A percentile compares a stretch with the other conserved stretches of the same genome.
phyloP scores from a whole-genome alignment of 371 early-diverging fungal genomes.

The Mucor mucedo region DNA sequence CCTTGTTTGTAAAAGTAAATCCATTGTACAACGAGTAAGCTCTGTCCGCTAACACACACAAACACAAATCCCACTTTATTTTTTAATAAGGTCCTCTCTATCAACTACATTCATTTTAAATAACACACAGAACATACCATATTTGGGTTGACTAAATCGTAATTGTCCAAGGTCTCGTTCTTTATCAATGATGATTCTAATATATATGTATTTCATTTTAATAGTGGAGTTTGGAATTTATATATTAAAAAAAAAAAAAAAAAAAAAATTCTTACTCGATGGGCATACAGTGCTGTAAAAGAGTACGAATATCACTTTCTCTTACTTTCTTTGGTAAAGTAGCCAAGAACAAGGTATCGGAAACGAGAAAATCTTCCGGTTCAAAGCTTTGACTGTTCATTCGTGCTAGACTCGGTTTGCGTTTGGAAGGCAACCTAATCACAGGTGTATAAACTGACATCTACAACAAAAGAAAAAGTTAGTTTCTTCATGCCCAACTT shows the following conservation, averaged over 20 bases:
- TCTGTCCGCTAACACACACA: slow-evolving; percentile 37
- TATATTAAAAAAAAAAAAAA: slow-evolving; percentile 10
- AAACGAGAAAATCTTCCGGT: slow-evolving; percentile 36
- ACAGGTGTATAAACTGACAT: slow-evolving; percentile 49
- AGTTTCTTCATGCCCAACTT: neutral
- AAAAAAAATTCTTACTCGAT: slow-evolving; percentile 39
- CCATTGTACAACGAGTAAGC: slow-evolving; percentile 47
- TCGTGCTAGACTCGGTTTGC: slow-evolving; percentile 38
- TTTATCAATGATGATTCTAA: slow-evolving; percentile 29
- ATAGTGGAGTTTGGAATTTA: slow-evolving; percentile 6
- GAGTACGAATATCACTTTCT: slow-evolving; percentile 44
- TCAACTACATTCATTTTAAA: no score
- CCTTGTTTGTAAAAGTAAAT: slow-evolving; percentile 39
- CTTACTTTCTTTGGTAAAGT: slow-evolving; percentile 35
- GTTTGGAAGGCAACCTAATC: slow-evolving; percentile 42
- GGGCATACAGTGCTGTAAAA: slow-evolving; percentile 51
- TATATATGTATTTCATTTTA: slow-evolving; percentile 5
- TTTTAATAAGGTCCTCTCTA: neutral
- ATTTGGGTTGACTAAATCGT: slow-evolving; percentile 31
- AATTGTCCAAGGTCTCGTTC: slow-evolving; percentile 32
- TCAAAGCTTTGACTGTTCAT: slow-evolving; percentile 23
- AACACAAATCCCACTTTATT: slow-evolving; percentile 4
- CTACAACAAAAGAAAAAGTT: neutral
- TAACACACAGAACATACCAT: slow-evolving; percentile 23
- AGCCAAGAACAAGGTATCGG: slow-evolving; percentile 47